Percentiles rank a stretch among this genome's conserved stretches.
These are phyloP conservation scores for Venturia effusa DNA, from an alignment of 2,329 filamentous ascomycete genomes.

Conservation along the genomic window DNA sequence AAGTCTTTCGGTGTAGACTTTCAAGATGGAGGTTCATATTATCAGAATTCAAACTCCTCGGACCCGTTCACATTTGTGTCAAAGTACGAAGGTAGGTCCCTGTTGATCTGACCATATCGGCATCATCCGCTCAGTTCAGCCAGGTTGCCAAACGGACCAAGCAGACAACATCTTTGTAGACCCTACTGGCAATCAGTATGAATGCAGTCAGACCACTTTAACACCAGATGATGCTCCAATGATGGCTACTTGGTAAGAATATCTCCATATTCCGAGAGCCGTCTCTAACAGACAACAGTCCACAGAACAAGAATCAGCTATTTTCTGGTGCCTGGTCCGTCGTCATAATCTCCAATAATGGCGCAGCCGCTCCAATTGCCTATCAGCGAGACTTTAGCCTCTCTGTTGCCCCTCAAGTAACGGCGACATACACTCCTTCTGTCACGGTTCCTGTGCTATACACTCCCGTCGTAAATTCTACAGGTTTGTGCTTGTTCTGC, in stretches of 20 bases:
- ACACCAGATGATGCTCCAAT: constrained; percentile 28
- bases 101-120: neutral
- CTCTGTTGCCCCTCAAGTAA: constrained; percentile 25
- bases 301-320: constrained; percentile 28
- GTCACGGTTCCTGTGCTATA: constrained; percentile 13
- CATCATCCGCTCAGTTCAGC: constrained; percentile 8
- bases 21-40: constrained; percentile 32
- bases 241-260: constrained; percentile 26
- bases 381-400: constrained; percentile 33
- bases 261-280: neutral
- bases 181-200: constrained; percentile 28
- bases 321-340: constrained; percentile 34
- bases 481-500: neutral
- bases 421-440: constrained; percentile 17
- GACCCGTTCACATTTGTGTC: constrained; percentile 33
- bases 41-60: constrained; percentile 32
- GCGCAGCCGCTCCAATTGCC: constrained; percentile 31
- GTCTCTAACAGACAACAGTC: neutral
- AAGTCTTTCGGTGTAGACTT: constrained; percentile 32
- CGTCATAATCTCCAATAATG: constrained; percentile 34
- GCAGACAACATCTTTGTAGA: constrained; percentile 33
- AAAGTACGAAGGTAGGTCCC: constrained; percentile 26
- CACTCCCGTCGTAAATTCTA: constrained; percentile 15
- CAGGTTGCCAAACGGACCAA: constrained; percentile 28
- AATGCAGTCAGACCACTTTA: constrained; percentile 31